phyloP scores from a whole-genome alignment of 495 filamentous ascomycete genomes.

The Annulohypoxylon stygium region DNA sequence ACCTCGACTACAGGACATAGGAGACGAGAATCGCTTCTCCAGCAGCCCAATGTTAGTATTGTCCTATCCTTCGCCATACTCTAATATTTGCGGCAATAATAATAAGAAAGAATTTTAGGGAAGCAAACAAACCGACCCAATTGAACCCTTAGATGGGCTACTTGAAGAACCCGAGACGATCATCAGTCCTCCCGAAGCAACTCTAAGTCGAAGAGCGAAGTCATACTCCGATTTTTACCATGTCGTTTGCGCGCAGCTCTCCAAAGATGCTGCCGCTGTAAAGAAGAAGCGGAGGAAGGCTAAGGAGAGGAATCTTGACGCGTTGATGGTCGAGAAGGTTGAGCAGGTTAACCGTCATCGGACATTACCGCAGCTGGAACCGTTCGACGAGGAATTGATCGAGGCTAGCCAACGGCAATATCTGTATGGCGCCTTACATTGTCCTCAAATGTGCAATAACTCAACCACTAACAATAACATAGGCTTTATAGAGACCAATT shows the following conservation, averaged over 20 bases:
- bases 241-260: conserved; percentile 68
- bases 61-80: not conserved
- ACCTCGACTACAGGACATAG: conserved; percentile 61
- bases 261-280: conserved; percentile 57
- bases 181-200: conserved; percentile 72
- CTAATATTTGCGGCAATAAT: not conserved
- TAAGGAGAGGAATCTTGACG: conserved; percentile 58
- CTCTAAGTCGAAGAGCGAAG: conserved; percentile 73
- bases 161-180: conserved; percentile 64
- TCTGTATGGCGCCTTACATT: conserved; percentile 66
- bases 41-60: conserved; percentile 74
- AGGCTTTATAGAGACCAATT: conserved; percentile 85
- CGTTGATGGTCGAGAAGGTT: conserved; percentile 53
- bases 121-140: conserved; percentile 55
- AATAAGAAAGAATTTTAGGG: conserved; percentile 50
- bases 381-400: conserved; percentile 74
- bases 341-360: conserved; percentile 68
- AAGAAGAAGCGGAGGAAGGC: conserved; percentile 57
- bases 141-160: conserved; percentile 59
- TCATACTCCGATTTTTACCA: conserved; percentile 82
- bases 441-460: too few species aligned
- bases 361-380: conserved; percentile 59
- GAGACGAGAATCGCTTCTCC: conserved; percentile 73
- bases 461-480: conserved; percentile 46
- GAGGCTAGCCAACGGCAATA: conserved; percentile 89